Base-by-base conservation (phyloP, 139 green algal species). In the Astrephomene gubernaculifera region DNA sequence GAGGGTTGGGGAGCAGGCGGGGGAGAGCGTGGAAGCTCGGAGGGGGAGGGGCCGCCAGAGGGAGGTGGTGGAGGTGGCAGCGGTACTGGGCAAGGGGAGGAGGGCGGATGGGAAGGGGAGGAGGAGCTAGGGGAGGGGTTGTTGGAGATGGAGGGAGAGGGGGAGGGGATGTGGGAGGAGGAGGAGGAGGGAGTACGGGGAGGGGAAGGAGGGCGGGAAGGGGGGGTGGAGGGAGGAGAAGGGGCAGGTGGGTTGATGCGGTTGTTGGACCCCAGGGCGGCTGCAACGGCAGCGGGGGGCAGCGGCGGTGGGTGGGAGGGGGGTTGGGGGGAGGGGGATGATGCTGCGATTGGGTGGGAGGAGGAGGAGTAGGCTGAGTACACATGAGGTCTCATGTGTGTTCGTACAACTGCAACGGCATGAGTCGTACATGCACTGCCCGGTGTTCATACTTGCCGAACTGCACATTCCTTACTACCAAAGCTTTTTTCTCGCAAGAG, bases 221-320 rank as follows among this genome's bases (percentile, higher is more conserved):
- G 33, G 21, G 44, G 24, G 41, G 65, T 12, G 7, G 65, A n/a
- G 36, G 27, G 49, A 39, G 27, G 33, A 22, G 65, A 14, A 8
- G 65, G 57, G 21, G 21, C 8, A 7, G 57, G 57, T 12, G 57
- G 4, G 70, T 43, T 8, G 43, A 7, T 79, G 27, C 44, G 70
- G n/a, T 44, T 64, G 43, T 63, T 63, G 70, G 70, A 79, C 70
- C 70, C 70, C 12, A 43, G 70, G 43, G 31, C 70, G 12, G 70
- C 57, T 12, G 57, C 57, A 57, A 17, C 68, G 39, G 68, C 68
- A 19, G 39, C 38, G 27, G 68, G 39, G 19, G 38, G 61, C 6
- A 5, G 68, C 31, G 65, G 33, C 7, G 36, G 65, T 44, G 65
- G 65, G 35, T 6, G 29, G 61, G 61, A 33, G 61, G 4, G 38